Evolutionary conservation across 768 basidiomycete species (phyloP).

Genomic region (Russula griseocarnosa): DNA sequence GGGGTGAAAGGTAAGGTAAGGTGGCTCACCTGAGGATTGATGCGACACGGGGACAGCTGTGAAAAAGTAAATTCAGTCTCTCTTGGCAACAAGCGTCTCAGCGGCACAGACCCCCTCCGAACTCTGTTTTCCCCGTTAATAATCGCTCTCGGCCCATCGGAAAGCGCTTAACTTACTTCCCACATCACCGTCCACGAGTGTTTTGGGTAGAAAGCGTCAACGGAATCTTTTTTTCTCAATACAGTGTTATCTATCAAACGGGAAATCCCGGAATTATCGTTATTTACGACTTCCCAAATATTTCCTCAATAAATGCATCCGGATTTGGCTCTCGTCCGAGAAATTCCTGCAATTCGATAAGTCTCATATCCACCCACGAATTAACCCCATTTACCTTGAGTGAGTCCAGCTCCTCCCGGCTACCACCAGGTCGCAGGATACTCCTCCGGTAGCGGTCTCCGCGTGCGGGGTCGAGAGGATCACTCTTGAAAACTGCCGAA

Average conservation of each 20-base stretch:
- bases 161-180: not conserved
- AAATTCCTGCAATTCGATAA: constrained; percentile 18
- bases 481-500: constrained; percentile 72
- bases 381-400: constrained; percentile 49
- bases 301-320: constrained; percentile 27
- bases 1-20: constrained; percentile 6
- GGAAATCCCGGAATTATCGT: not conserved
- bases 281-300: constrained; percentile 19
- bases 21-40: constrained; percentile 18
- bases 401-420: constrained; percentile 76
- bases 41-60: constrained; percentile 15
- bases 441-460: constrained; percentile 70
- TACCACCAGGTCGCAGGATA: constrained; percentile 71
- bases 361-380: too few relatives aligned
- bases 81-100: constrained; percentile 3
- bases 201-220: not conserved
- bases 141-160: not conserved
- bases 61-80: not conserved
- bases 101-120: constrained; percentile 4
- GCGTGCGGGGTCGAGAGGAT: constrained; percentile 64
- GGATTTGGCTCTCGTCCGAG: constrained; percentile 26
- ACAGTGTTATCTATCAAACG: not conserved
- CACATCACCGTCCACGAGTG: not conserved
- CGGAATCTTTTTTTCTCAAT: not conserved
- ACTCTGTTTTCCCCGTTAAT: not conserved